Evolutionary conservation across 768 basidiomycete species (phyloP), one percentile per base, ranked within the genome.

Genomic region (Trametopsis cervina): DNA sequence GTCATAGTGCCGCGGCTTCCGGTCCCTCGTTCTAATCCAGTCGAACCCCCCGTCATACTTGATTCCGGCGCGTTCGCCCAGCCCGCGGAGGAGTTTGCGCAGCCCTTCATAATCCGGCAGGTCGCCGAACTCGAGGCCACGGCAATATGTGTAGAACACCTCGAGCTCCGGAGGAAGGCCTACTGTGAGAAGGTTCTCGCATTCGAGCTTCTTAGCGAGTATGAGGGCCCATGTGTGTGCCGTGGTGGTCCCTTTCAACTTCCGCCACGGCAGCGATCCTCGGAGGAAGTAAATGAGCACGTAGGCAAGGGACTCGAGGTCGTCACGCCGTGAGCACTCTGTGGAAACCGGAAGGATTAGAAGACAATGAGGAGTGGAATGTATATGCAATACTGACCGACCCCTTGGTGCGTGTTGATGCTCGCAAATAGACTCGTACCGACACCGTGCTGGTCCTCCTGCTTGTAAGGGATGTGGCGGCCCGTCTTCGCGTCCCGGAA

Each of bases 31-130:
- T 33, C 29, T 33, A 15, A 52, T 57, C 63, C 63, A 64, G 47
- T 64, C 63, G 44, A 63, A 64, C 15, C 46, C 52, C 25, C 60
- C 53, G 41, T 64, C 62, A 45, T 61, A 63, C 33, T 52, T 54
- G 47, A 62, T 59, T 21, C 54, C 50, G 25, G 60, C 55, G 33
- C 55, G 55, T 18, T 60, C 55, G 13, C 61, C 65, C 12, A 67
- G 60, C 5, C 74, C 76, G 13, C 75, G 73, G 63, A 92, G 89
- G 39, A 90, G 74, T 39, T 75, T 77, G 37, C 89, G 75, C 20
- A 92, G 69, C 22, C 89, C 89, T 38, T 81, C 83, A 57, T 93
- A 94, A 65, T 94, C 91, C 9, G 90, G 91, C 35, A 89, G 72
- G 68, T 93, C 90, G 58, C 88, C 88, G 56, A 92, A 93, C 54